phyloP scores from a whole-genome alignment of 148 eudicot species.

The Drosera capensis region DNA sequence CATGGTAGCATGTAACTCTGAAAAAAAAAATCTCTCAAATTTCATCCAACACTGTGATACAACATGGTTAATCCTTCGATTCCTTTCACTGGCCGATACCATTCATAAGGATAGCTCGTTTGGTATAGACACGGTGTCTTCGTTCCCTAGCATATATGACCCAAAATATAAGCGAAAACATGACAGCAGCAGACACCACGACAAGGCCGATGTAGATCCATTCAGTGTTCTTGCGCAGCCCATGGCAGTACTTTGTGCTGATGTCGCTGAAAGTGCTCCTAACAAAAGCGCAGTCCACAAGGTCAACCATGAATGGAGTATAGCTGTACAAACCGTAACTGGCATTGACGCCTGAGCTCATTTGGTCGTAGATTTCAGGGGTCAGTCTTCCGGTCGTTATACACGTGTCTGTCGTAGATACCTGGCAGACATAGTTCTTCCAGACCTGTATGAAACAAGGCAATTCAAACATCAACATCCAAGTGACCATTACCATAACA shows the following conservation, averaged over 20 bases:
- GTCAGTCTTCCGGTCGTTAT: slow-evolving; percentile 51
- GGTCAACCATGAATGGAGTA: slow-evolving; percentile 47
- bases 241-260: slow-evolving; percentile 33
- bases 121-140: slow-evolving; percentile 46
- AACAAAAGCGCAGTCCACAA: slow-evolving; percentile 62
- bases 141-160: slow-evolving; percentile 61
- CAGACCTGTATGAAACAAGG: slow-evolving; percentile 18
- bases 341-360: slow-evolving; percentile 31
- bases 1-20: no score
- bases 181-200: slow-evolving; percentile 47
- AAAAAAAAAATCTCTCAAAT: no score
- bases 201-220: slow-evolving; percentile 58
- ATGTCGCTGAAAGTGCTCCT: slow-evolving; percentile 42
- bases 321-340: slow-evolving; percentile 48
- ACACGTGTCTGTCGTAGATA: neutral
- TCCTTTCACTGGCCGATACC: no score
- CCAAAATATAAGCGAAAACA: slow-evolving; percentile 68
- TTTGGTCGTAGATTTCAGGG: slow-evolving; percentile 43
- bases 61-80: no score
- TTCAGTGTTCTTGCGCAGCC: slow-evolving; percentile 30
- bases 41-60: no score
- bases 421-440: slow-evolving; percentile 20
- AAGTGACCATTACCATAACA: neutral
- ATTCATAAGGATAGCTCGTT: no score
- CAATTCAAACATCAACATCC: neutral